Conservation (phyloP, 108 stramenopile species). For the Fistulifera pelliculosa region DNA sequence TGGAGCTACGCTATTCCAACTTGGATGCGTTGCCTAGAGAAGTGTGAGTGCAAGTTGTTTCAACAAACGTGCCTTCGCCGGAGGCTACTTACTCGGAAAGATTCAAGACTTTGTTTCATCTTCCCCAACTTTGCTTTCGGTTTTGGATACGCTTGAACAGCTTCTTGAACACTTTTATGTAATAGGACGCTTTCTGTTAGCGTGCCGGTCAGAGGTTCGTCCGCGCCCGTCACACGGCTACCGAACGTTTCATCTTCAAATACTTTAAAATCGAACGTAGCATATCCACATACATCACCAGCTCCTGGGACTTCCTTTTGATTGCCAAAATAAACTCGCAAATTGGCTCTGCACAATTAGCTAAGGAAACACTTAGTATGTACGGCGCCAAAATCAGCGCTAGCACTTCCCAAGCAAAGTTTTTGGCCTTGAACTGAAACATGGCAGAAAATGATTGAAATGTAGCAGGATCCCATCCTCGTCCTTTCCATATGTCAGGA, state of each 20-base stretch:
- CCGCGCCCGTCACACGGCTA: slow-evolving; percentile 31
- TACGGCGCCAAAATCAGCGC: slow-evolving; percentile 84
- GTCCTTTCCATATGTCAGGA: slow-evolving; percentile 78
- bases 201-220: slow-evolving; percentile 8
- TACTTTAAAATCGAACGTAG: slow-evolving; percentile 86
- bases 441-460: slow-evolving; percentile 45
- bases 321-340: slow-evolving; percentile 73
- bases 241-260: slow-evolving; percentile 75
- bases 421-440: slow-evolving; percentile 83
- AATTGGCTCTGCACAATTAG: slow-evolving; percentile 70
- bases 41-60: neutral
- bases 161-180: slow-evolving; percentile 29
- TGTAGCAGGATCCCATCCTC: slow-evolving; percentile 60
- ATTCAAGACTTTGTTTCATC: slow-evolving; percentile 80
- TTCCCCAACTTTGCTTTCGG: slow-evolving; percentile 66
- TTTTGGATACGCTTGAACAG: slow-evolving; percentile 26
- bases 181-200: slow-evolving; percentile 21
- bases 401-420: slow-evolving; percentile 63
- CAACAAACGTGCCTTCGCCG: neutral
- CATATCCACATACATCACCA: slow-evolving; percentile 88
- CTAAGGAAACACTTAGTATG: slow-evolving; percentile 79
- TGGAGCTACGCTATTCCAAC: slow-evolving; percentile 49
- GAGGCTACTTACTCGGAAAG: slow-evolving; percentile 29
- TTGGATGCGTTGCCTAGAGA: slow-evolving; percentile 38
- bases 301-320: slow-evolving; percentile 74